These are phyloP conservation scores for Rhizophora apiculata DNA, from an alignment of 345 rosid species.

Conservation along the genomic window DNA sequence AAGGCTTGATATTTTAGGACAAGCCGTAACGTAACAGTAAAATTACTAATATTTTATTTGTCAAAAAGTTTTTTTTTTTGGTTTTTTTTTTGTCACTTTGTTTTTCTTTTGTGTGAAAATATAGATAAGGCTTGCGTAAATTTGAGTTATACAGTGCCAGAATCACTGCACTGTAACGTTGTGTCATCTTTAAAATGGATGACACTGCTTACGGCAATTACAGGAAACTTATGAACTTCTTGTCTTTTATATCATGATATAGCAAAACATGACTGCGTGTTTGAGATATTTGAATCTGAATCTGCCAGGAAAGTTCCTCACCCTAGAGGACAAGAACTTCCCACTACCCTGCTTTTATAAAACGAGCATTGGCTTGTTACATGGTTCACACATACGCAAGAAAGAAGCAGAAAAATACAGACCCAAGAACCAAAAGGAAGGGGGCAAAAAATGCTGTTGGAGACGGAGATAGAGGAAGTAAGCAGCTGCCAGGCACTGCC, in stretches of 20 bases:
- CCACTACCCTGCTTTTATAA: conserved; percentile 14
- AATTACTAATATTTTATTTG: too few relatives aligned
- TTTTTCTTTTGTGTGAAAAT: too few relatives aligned
- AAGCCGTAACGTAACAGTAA: too few relatives aligned
- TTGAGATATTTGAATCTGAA: conserved; percentile 8
- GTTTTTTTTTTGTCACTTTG: too few relatives aligned
- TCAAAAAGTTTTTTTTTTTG: too few relatives aligned
- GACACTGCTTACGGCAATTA: neutral
- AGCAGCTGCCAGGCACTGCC: conserved; percentile 40
- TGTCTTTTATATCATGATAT: neutral
- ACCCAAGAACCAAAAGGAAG: neutral
- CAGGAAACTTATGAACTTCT: neutral
- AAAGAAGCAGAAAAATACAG: neutral
- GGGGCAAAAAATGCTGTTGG: neutral
- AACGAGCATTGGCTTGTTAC: conserved; percentile 10
- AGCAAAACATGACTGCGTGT: too few relatives aligned
- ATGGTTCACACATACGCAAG: neutral
- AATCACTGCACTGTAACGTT: too few relatives aligned
- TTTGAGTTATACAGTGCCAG: too few relatives aligned
- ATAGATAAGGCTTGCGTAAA: too few relatives aligned
- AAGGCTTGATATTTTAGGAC: too few relatives aligned
- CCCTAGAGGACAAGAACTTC: neutral
- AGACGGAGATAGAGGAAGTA: conserved; percentile 30
- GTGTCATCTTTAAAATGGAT: too few relatives aligned
- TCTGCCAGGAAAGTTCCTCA: conserved; percentile 43